Conservation (phyloP, 2,329 filamentous ascomycete species). For the Ilyonectria robusta region DNA sequence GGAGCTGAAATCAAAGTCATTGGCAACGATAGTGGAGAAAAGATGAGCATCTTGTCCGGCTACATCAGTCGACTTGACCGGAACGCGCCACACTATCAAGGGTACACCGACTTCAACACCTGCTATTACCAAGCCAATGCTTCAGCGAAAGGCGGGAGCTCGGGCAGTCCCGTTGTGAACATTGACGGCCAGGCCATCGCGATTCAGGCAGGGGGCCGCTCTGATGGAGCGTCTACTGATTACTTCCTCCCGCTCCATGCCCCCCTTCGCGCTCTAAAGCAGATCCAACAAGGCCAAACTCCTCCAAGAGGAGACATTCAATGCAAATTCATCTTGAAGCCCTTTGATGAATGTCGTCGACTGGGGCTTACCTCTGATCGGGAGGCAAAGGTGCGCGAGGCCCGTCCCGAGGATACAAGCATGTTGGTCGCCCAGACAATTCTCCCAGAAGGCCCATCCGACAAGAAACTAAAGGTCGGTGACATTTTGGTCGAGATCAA, state of each 20-base stretch:
- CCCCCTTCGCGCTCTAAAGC: conserved; percentile 87
- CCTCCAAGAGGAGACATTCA: conserved; percentile 94
- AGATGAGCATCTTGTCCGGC: conserved; percentile 96
- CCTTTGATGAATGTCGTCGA: conserved; percentile 95
- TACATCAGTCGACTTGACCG: conserved; percentile 96
- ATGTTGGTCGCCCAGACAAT: conserved; percentile 98
- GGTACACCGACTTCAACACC: conserved; percentile 96
- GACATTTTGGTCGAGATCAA: conserved; percentile 96
- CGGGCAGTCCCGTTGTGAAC: conserved; percentile 96
- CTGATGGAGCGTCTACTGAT: conserved; percentile 95
- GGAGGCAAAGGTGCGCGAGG: conserved; percentile 86
- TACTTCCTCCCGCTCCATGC: conserved; percentile 96
- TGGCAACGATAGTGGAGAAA: conserved; percentile 98
- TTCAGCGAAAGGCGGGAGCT: conserved; percentile 95
- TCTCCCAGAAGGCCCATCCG: conserved; percentile 88
- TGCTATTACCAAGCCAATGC: conserved; percentile 99
- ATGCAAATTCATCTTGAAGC: conserved; percentile 96
- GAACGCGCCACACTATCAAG: conserved; percentile 97
- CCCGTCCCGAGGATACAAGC: conserved; percentile 93
- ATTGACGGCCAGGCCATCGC: conserved; percentile 93
- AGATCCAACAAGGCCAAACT: conserved; percentile 80
- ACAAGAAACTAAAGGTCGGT: conserved; percentile 90
- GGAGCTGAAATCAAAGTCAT: conserved; percentile 96
- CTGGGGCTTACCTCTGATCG: conserved; percentile 87
- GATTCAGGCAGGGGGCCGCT: conserved; percentile 91